Evolutionary conservation across 768 basidiomycete species (phyloP), one percentile per base, ranked within the genome.

Genomic region (Rhodotorula graminis): DNA sequence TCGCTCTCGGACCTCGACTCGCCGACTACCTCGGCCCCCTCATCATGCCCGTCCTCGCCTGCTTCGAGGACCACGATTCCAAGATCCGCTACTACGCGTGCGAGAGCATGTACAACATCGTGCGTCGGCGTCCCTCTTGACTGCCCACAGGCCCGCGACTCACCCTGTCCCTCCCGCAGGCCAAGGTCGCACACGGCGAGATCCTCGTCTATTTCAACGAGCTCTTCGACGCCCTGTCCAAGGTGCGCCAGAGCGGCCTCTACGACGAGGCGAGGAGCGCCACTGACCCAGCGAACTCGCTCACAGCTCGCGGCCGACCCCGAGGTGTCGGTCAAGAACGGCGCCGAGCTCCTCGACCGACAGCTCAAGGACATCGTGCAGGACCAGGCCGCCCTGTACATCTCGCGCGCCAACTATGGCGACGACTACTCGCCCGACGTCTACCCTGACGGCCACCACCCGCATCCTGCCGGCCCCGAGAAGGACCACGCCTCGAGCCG

Each of bases 341-440:
- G 95, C 3, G 94, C 96, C 2, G 96, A 99, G 80, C 86, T 99
- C 42, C 86, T 98, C 69, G 96, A 99, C 80, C 87, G 95, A 29
- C 86, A 97, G n/a, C 86, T 99, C 77, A 97, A 98, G 79, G 96
- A 99, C 77, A 95, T 97, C 61, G 95, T 98, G 10, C 90, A 93
- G 21, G 96, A 98, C 82, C 91, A 92, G 15, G 96, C 95, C 3
- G 92, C 93, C 1, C 89, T 91, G 49, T 97, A 96, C 80, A 89
- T 96, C 64, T 92, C 93, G 18, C 87, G 91, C 69, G 90, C 90
- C 79, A 87, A 63, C 33, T 47, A 61, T 47, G 59, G 29, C 37
- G 59, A 60, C n/a, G 91, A 92, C 79, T 89, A 88, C 0, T 90
- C 11, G 14, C 21, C 56, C 33, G 57, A 58, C 8, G 21, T 18